Evolutionary conservation across 371 early-diverging fungal genomes (phyloP).

Genomic region (Mortierella sp.): DNA sequence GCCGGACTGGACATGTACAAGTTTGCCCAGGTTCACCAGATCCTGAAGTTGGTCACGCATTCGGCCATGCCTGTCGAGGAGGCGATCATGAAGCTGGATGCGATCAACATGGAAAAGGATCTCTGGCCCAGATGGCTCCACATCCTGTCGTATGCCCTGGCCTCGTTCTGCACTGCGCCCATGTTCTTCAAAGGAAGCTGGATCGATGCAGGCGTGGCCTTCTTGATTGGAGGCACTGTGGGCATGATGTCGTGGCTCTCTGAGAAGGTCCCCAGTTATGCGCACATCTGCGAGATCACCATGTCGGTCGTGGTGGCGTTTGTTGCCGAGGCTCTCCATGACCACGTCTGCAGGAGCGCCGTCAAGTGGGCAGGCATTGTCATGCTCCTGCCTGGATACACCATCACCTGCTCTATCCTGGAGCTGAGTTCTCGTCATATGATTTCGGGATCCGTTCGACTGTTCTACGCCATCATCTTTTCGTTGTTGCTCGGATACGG

Average conservation of each 20-base stretch:
- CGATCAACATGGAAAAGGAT: constrained; percentile 64
- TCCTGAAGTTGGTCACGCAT: constrained; percentile 66
- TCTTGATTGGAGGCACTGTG: constrained; percentile 68
- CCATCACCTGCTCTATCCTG: constrained; percentile 73
- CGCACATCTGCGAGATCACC: constrained; percentile 74
- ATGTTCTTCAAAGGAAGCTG: constrained; percentile 76
- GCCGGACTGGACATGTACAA: constrained; percentile 74
- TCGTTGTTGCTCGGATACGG: constrained; percentile 78
- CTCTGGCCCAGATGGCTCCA: constrained; percentile 64
- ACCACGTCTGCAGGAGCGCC: constrained; percentile 64
- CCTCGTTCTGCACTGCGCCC: constrained; percentile 71
- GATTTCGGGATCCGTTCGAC: constrained; percentile 77
- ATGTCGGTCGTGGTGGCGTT: constrained; percentile 67
- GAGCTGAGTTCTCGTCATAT: constrained; percentile 80
- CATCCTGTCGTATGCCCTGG: constrained; percentile 67
- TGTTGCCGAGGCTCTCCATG: constrained; percentile 61
- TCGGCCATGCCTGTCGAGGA: constrained; percentile 64
- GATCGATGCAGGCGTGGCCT: constrained; percentile 72
- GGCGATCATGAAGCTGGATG: constrained; percentile 69
- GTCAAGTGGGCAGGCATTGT: constrained; percentile 66
- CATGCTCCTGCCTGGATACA: constrained; percentile 69
- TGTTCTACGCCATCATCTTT: constrained; percentile 74
- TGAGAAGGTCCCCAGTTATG: constrained; percentile 70
- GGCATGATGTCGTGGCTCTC: constrained; percentile 72
- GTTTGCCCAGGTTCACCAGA: constrained; percentile 68